Conservation (phyloP, 345 rosid species). For the Carallia brachiata region DNA sequence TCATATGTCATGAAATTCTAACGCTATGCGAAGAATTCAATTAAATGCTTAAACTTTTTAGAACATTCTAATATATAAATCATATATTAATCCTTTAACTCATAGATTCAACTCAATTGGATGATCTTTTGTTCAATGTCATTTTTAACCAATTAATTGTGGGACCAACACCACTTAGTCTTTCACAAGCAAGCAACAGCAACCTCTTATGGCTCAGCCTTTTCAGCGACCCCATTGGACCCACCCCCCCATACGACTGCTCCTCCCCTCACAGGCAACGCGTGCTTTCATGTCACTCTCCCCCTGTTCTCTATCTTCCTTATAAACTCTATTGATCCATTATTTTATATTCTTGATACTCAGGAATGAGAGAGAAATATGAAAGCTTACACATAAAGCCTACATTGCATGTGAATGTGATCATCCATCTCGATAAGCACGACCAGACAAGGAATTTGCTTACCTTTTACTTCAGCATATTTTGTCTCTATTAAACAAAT, state of each 20-base stretch:
- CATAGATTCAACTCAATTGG: too few relatives aligned
- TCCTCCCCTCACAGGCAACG: conserved; percentile 68
- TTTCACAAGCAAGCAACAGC: neutral
- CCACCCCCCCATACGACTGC: conserved; percentile 76
- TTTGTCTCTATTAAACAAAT: neutral
- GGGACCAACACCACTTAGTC: conserved; percentile 26
- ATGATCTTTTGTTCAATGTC: neutral
- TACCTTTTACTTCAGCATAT: neutral
- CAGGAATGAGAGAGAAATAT: neutral
- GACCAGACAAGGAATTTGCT: conserved; percentile 23
- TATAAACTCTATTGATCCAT: conserved; percentile 10
- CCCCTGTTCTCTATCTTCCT: conserved; percentile 6
- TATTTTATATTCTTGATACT: neutral
- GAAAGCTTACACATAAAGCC: conserved; percentile 14
- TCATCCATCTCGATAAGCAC: conserved; percentile 29
- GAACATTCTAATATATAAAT: too few relatives aligned
- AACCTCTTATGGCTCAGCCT: conserved; percentile 30
- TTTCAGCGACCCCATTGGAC: conserved; percentile 47
- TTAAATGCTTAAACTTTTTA: too few relatives aligned
- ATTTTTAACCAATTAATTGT: neutral
- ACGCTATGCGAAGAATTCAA: too few relatives aligned
- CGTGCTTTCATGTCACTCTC: conserved; percentile 66
- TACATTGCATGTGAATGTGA: conserved; percentile 33
- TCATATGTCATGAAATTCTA: too few relatives aligned
- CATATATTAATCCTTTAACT: too few relatives aligned